These are phyloP conservation scores for Globisporangium uncinulatum DNA, from an alignment of 352 stramenopile species.

Conservation along the genomic window DNA sequence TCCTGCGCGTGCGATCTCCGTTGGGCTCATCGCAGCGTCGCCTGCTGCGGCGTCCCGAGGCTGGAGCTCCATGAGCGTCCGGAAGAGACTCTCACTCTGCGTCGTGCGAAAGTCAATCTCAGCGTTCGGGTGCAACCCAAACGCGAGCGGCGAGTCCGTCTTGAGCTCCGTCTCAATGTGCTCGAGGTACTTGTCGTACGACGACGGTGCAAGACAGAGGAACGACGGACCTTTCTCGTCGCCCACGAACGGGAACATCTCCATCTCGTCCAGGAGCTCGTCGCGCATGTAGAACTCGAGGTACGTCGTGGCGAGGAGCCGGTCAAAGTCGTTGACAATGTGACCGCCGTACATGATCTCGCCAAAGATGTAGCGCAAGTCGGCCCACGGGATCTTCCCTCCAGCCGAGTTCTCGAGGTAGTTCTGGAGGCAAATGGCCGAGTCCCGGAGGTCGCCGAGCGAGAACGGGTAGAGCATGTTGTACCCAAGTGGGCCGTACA, in stretches of 20 bases:
- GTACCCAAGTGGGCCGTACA: constrained; percentile 96
- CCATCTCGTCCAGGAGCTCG: constrained; percentile 96
- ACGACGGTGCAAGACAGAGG: constrained; percentile 93
- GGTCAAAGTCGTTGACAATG: constrained; percentile 96
- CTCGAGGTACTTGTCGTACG: constrained; percentile 97
- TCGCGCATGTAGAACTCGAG: constrained; percentile 98
- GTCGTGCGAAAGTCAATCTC: constrained; percentile 98
- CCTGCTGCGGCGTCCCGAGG: constrained; percentile 83
- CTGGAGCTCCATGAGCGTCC: constrained; percentile 95
- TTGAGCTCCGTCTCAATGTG: constrained; percentile 96
- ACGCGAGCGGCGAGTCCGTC: constrained; percentile 95
- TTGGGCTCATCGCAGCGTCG: constrained; percentile 88
- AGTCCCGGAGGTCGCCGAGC: constrained; percentile 94
- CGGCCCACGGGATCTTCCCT: constrained; percentile 95
- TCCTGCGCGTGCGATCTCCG: constrained; percentile 88
- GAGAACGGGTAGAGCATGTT: constrained; percentile 99
- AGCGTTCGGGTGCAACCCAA: constrained; percentile 97
- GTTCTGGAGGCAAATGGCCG: constrained; percentile 92
- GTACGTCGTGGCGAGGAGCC: constrained; percentile 94
- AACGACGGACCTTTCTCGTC: constrained; percentile 95
- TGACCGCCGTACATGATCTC: constrained; percentile 97
- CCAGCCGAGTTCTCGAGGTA: constrained; percentile 95
- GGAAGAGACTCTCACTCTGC: constrained; percentile 95
- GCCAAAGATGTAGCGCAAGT: constrained; percentile 96
- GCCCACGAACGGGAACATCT: constrained; percentile 97